Evolutionary conservation across 768 basidiomycete species (phyloP), one percentile per base, ranked within the genome.

Genomic region (Daedalea quercina): DNA sequence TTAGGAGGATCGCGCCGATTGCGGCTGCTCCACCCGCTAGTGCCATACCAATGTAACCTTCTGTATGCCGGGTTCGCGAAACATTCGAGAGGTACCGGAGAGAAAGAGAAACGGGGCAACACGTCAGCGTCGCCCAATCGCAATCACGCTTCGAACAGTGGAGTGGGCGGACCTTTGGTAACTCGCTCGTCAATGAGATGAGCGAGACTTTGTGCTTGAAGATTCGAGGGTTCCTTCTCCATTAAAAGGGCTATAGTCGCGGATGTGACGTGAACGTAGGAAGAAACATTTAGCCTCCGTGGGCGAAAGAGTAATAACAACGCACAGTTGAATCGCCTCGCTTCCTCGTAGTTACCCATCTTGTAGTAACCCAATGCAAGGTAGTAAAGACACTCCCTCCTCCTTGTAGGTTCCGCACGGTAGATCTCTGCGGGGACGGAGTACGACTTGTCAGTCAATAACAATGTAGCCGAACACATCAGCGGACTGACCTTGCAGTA

Each of bases 41-140:
- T 13, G 94, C 96, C 87, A 99, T 93, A 44, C 96, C 96, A 47
- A 97, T 90, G 67, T 97, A 97, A n/a, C 94, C 94, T 69, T 99
- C 95, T 94, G 67, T 6, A 33, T 47, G 25, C 23, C 1, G 43
- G 19, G 19, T 40, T 6, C 37, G 17, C 11, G 28, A 7, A 15
- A 47, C 28, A 31, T 3, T 28, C 9, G 46, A 19, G 46, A 34
- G 11, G 24, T n/a, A 28, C 6, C 28, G 11, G 28, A 28, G 31
- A 26, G 3, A 6, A 13, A 19, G 26, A 15, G 19, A 28, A 17
- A 15, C 13, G 12, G 4, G 13, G 20, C 15, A n/a, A 19, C 41
- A 22, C 45, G 51, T 50, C 33, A 44, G 56, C 12, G 52, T 40
- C 34, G 15, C n/a, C 11, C 26, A 49, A 19, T 40, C 17, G 17